Conservation (phyloP, 2,329 filamentous ascomycete genomes). For the Claviceps arundinis region DNA sequence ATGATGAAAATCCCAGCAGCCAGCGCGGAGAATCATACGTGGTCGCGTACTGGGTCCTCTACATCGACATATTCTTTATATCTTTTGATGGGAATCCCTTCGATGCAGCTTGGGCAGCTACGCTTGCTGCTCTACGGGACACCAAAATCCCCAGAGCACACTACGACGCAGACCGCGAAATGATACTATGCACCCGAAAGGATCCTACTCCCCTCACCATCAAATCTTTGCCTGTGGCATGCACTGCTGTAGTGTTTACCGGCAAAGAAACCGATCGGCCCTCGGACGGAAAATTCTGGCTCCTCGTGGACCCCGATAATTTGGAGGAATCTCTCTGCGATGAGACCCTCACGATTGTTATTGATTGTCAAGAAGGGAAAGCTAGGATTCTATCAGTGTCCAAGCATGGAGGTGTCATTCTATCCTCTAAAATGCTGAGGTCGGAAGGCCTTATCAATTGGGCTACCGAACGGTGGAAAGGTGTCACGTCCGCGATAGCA, state of each 20-base stretch:
- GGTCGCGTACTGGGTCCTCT: constrained; percentile 88
- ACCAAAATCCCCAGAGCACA: constrained; percentile 65
- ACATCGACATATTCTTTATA: constrained; percentile 90
- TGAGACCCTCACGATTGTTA: constrained; percentile 70
- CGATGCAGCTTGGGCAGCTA: constrained; percentile 77
- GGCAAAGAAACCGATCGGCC: constrained; percentile 40
- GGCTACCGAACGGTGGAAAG: constrained; percentile 23
- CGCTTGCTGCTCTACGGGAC: constrained; percentile 67
- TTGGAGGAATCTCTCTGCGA: constrained; percentile 78
- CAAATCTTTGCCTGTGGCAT: constrained; percentile 56
- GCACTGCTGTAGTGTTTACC: constrained; percentile 67
- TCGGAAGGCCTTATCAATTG: constrained; percentile 43
- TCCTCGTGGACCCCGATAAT: constrained; percentile 77
- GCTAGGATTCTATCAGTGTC: constrained; percentile 57
- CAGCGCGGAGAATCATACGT: constrained; percentile 31
- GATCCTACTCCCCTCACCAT: constrained; percentile 45
- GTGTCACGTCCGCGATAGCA: constrained; percentile 20
- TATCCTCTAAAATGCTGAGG: constrained; percentile 50
- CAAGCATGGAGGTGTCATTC: constrained; percentile 65
- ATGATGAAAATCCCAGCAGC: constrained; percentile 16
- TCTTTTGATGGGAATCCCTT: constrained; percentile 86
- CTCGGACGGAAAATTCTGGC: constrained; percentile 46
- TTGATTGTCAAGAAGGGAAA: constrained; percentile 46
- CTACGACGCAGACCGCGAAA: constrained; percentile 74
- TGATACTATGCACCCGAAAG: constrained; percentile 57